phyloP scores from a whole-genome alignment of 2,329 filamentous ascomycete genomes.

The Domatiomyces globalis region DNA sequence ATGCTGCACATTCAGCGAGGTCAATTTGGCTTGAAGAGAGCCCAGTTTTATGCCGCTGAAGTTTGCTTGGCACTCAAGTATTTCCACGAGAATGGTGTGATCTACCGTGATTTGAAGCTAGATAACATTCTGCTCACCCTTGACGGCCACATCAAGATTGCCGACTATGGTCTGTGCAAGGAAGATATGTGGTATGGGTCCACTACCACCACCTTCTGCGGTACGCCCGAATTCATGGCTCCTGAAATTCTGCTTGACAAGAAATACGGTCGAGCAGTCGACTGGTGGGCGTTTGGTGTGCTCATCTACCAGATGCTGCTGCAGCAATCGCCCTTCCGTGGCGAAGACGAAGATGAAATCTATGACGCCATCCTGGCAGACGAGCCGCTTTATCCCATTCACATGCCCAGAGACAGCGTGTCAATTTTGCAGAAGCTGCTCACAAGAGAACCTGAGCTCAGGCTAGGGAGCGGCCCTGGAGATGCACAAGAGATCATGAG shows the following conservation, averaged over 20 bases:
- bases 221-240: constrained; percentile 99
- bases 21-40: constrained; percentile 87
- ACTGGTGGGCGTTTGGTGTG: constrained; percentile 99
- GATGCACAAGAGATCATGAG: constrained; percentile 98
- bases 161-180: constrained; percentile 96
- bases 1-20: constrained; percentile 98
- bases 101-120: constrained; percentile 72
- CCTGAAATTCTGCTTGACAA: constrained; percentile 97
- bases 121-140: constrained; percentile 86
- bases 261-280: constrained; percentile 91
- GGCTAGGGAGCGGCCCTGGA: constrained; percentile 84
- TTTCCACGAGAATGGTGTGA: constrained; percentile 98
- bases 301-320: constrained; percentile 99
- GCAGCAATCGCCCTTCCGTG: constrained; percentile 95
- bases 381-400: constrained; percentile 92
- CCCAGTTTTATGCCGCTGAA: constrained; percentile 97
- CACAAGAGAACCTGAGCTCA: constrained; percentile 83
- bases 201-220: constrained; percentile 94
- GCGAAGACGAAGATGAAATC: constrained; percentile 97
- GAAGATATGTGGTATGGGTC: constrained; percentile 99
- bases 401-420: constrained; percentile 96
- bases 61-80: constrained; percentile 96
- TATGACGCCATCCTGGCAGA: constrained; percentile 97
- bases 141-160: constrained; percentile 97
- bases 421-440: constrained; percentile 95